These are phyloP conservation scores for Ashbya aceris DNA, from an alignment of 1,139 yeast species.

Conservation along the genomic window DNA sequence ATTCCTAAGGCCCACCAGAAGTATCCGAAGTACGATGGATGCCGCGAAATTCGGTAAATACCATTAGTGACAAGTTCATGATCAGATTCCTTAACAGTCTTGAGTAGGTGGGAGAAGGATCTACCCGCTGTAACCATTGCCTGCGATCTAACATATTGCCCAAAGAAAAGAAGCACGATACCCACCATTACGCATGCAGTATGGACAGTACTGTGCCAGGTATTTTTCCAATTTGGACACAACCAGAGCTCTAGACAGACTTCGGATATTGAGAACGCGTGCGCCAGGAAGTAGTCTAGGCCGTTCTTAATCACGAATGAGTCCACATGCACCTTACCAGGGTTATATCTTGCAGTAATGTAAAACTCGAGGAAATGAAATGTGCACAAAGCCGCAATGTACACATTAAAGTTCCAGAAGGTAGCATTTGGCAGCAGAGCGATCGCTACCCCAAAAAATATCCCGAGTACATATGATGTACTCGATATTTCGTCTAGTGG, in stretches of 20 bases:
- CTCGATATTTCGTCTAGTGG: slow-evolving; percentile 32
- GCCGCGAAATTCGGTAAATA: slow-evolving; percentile 57
- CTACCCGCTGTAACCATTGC: slow-evolving; percentile 86
- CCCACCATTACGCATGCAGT: slow-evolving; percentile 35
- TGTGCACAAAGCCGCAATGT: slow-evolving; percentile 42
- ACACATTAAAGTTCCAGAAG: slow-evolving; percentile 37
- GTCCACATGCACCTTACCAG: slow-evolving; percentile 54
- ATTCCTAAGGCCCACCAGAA: slow-evolving; percentile 91
- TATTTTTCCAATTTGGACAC: slow-evolving; percentile 31
- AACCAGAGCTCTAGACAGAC: slow-evolving; percentile 33
- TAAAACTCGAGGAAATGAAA: slow-evolving; percentile 81
- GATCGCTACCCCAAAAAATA: slow-evolving; percentile 32
- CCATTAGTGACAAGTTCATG: slow-evolving; percentile 70
- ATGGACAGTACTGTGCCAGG: slow-evolving; percentile 7
- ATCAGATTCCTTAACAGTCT: slow-evolving; percentile 38
- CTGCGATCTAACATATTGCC: slow-evolving; percentile 58
- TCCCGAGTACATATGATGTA: slow-evolving; percentile 36
- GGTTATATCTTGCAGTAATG: slow-evolving; percentile 67
- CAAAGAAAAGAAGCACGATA: slow-evolving; percentile 37
- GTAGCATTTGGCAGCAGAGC: slow-evolving; percentile 26
- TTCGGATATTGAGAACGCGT: slow-evolving; percentile 44
- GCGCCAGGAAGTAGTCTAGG: slow-evolving; percentile 55
- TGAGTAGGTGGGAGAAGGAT: slow-evolving; percentile 81
- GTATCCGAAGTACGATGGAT: slow-evolving; percentile 88
- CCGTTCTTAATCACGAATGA: slow-evolving; percentile 76